Conservation (phyloP, 106 monocot genomes). For the Dendrobium officinale region DNA sequence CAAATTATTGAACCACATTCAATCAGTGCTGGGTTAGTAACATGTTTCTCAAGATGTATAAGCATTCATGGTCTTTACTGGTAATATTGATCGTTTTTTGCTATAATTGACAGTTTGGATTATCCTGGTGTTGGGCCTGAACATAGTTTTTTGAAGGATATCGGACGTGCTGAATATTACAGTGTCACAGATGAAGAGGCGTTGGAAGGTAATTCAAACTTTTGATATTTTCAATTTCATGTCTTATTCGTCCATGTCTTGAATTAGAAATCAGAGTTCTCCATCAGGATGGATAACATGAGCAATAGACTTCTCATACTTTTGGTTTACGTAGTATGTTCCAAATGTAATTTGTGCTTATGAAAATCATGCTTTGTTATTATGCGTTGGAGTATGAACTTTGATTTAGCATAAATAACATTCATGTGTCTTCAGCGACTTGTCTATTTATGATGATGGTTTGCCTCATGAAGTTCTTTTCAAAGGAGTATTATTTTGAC, state of each 20-base stretch:
- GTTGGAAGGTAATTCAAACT: constrained; percentile 52
- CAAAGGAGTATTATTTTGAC: neutral
- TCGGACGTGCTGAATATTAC: constrained; percentile 92
- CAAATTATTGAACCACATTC: constrained; percentile 75
- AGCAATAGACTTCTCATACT: neutral
- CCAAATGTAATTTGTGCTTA: neutral
- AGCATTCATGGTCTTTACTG: neutral
- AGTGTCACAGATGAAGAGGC: constrained; percentile 87
- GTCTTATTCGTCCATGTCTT: neutral
- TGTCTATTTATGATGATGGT: neutral
- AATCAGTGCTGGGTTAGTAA: constrained; percentile 69
- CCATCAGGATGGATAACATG: neutral
- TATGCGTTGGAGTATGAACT: neutral
- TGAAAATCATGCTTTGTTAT: neutral
- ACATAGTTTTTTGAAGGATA: constrained; percentile 86
- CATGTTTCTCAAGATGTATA: neutral
- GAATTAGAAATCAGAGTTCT: neutral
- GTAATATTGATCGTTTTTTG: constrained; percentile 13
- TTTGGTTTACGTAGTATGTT: neutral
- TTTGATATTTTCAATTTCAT: neutral
- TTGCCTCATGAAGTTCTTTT: neutral
- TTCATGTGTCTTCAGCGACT: neutral
- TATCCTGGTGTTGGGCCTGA: constrained; percentile 98
- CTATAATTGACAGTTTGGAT: constrained; percentile 47
- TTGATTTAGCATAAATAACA: neutral